Base-by-base conservation (phyloP, 371 early-diverging fungal genomes). In the Blastocladiella emersonii region DNA sequence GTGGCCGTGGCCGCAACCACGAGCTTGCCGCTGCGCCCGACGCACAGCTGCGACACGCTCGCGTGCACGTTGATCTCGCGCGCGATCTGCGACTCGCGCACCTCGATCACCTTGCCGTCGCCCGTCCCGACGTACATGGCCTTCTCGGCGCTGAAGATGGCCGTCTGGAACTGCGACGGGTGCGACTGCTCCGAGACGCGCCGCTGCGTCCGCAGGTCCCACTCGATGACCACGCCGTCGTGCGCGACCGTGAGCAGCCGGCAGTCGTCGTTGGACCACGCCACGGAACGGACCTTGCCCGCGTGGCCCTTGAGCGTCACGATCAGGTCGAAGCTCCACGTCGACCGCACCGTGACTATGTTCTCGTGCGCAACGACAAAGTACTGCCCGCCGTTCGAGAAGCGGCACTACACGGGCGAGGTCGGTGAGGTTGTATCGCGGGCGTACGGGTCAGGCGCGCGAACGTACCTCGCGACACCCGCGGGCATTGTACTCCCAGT, bases 311-410 rank as follows among this genome's bases (percentile, higher is more conserved):
- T 66, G 39, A 66, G 48, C 5, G 51, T 45, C 7, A 36, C 8
- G 12, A 66, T 53, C 64, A 70, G 71, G 37, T 81, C 78, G 66
- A 75, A 79, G 62, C 66, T 76, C 79, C 79, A 81, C 0, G 81
- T 66, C 1, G 67, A 66, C 44, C 36, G 56, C 1, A 81, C 68
- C 59, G 77, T 75, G 59, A 81, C 74, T 15, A 71, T 70, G 68
- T 75, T 81, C 3, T 76, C 79, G 64, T 74, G 74, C 25, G 74
- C 77, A 12, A 75, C 75, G 0, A 79, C 81, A 66, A 81, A 79
- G 49, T 71, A 73, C 45, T 81, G 81, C 0, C 81, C 81, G 4
- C 67, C 67, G 41, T 65, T 66, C 43, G 61, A 61, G 65, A 66
- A 66, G 17, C 41, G 51, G 34, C 67, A 66, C 67, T 66, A 1